These are phyloP conservation scores for Suhomyces ambrosiae DNA, from an alignment of 1,139 yeast species.

Conservation along the genomic window DNA sequence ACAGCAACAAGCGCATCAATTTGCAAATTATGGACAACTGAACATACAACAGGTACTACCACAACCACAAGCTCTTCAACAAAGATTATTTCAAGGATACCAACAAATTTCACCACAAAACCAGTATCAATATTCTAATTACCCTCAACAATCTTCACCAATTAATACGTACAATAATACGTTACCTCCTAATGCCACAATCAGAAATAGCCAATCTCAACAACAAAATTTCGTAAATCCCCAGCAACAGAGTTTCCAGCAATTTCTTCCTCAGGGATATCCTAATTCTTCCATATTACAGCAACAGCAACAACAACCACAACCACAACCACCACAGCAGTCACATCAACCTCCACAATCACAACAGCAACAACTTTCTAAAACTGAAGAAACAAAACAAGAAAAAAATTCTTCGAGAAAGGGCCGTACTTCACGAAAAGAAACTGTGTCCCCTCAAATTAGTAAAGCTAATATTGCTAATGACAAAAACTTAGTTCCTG, in stretches of 20 bases:
- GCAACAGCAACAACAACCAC: constrained; percentile 9
- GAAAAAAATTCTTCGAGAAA: constrained; percentile 2
- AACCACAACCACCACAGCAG: constrained; percentile 6
- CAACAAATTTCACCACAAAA: constrained; percentile 15
- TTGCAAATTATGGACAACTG: constrained; percentile 13
- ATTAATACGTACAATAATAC: constrained; percentile 9
- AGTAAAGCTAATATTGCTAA: constrained; percentile 1
- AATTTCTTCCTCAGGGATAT: constrained; percentile 16
- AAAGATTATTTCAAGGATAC: constrained; percentile 19
- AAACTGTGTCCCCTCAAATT: constrained; percentile 1
- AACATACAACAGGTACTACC: constrained; percentile 14
- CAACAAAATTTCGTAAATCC: constrained; percentile 15
- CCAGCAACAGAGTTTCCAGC: constrained; percentile 16
- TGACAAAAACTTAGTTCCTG: constrained; percentile 37
- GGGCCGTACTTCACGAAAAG: constrained; percentile 1
- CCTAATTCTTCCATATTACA: constrained; percentile 10
- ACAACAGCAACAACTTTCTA: constrained; percentile 8
- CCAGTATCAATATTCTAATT: constrained; percentile 17
- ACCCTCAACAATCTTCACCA: constrained; percentile 9
- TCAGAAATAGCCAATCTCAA: constrained; percentile 14
- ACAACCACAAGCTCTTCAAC: constrained; percentile 17
- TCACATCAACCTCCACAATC: constrained; percentile 8
- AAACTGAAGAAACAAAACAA: not conserved
- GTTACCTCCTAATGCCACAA: constrained; percentile 17
- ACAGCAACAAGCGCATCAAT: constrained; percentile 8